These are phyloP conservation scores for Blastomyces parvus DNA, from an alignment of 2,329 filamentous ascomycete genomes.

Conservation along the genomic window DNA sequence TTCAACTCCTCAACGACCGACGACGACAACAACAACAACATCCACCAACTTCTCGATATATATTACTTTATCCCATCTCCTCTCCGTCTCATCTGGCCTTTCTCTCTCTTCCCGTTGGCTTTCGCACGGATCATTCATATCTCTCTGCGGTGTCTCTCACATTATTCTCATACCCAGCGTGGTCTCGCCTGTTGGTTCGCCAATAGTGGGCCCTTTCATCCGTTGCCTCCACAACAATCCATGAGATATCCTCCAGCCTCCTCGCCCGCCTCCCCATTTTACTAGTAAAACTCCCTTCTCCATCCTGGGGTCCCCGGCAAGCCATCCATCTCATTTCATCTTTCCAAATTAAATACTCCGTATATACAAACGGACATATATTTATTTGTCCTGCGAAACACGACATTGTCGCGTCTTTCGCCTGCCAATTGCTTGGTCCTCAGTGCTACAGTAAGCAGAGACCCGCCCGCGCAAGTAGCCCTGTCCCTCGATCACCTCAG, in stretches of 20 bases:
- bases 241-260: background rate
- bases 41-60: background rate
- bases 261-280: background rate
- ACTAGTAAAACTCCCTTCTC: background rate
- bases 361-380: background rate
- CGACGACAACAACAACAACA: background rate
- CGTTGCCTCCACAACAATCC: conserved; percentile 7
- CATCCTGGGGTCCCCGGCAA: background rate
- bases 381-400: background rate
- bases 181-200: conserved; percentile 1
- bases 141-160: background rate
- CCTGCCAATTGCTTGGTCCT: background rate
- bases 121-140: background rate
- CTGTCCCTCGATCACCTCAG: background rate
- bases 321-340: background rate
- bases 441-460: background rate
- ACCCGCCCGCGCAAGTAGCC: background rate
- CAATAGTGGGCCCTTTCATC: background rate
- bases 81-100: background rate
- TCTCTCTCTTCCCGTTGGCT: background rate
- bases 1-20: background rate
- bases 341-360: background rate
- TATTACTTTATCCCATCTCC: background rate
- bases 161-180: background rate
- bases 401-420: background rate